These are phyloP conservation scores for Blastobotrys ciferrii DNA, from an alignment of 1,139 yeast species.

Conservation along the genomic window DNA sequence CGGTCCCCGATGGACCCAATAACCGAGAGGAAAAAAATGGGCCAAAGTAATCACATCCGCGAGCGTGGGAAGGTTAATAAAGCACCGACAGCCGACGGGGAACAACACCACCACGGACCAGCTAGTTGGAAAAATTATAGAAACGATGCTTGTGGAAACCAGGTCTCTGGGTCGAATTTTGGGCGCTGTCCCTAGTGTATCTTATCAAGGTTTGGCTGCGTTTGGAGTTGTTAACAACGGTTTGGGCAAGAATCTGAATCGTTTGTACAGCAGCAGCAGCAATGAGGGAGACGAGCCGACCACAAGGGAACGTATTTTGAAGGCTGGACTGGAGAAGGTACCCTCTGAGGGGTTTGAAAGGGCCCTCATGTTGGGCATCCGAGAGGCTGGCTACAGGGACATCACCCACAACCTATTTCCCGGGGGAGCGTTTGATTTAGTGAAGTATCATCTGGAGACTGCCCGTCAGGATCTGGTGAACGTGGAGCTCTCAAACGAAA, in stretches of 20 bases:
- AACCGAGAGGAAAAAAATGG: no score
- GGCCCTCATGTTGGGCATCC: conserved; percentile 61
- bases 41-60: no score
- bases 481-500: conserved; percentile 31
- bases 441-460: conserved; percentile 61
- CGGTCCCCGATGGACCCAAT: no score
- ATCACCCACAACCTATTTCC: conserved; percentile 59
- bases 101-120: conserved; percentile 2
- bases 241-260: no score
- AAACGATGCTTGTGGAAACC: background rate
- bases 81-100: no score
- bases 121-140: no score
- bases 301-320: conserved; percentile 42
- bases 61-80: no score
- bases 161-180: background rate
- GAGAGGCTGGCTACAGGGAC: conserved; percentile 62
- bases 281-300: no score
- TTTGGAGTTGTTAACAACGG: no score
- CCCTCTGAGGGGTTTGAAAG: conserved; percentile 69
- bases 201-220: no score
- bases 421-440: conserved; percentile 57
- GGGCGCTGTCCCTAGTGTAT: no score
- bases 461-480: conserved; percentile 33
- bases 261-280: no score
- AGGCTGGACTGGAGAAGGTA: conserved; percentile 51